phyloP scores from a whole-genome alignment of 2,329 filamentous ascomycete species.

The Colletotrichum cuscutae region DNA sequence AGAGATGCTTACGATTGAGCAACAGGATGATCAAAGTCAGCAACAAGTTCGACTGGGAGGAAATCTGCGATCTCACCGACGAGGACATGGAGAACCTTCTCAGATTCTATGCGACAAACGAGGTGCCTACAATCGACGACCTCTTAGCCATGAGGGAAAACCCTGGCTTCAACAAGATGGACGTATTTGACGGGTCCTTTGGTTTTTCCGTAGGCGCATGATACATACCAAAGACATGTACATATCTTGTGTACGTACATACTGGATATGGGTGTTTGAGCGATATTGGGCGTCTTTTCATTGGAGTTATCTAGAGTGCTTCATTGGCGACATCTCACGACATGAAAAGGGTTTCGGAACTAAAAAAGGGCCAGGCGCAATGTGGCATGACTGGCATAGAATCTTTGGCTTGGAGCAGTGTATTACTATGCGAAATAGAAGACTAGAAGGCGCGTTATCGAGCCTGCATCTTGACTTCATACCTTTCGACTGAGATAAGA shows the following conservation, averaged over 20 bases:
- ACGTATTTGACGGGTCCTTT: constrained; percentile 69
- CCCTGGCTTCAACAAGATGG: constrained; percentile 54
- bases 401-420: background rate
- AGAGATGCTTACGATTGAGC: background rate
- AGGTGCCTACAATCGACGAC: constrained; percentile 66
- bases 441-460: background rate
- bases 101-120: constrained; percentile 71
- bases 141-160: constrained; percentile 65
- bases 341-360: background rate
- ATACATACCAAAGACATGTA: background rate
- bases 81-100: constrained; percentile 88
- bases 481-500: background rate
- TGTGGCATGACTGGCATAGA: background rate
- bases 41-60: constrained; percentile 85
- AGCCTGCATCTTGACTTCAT: background rate
- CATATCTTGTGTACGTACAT: constrained; percentile 6
- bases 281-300: constrained; percentile 28
- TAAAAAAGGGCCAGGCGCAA: background rate
- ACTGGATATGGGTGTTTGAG: constrained; percentile 27
- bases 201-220: constrained; percentile 64
- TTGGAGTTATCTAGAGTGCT: constrained; percentile 16
- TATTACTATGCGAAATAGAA: background rate
- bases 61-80: constrained; percentile 84
- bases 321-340: constrained; percentile 9
- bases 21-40: constrained; percentile 90